A percentile compares a stretch with the other conserved stretches of the same genome.
Evolutionary conservation across 2,329 filamentous ascomycete genomes (phyloP).

Genomic region (Botrytis medusae): DNA sequence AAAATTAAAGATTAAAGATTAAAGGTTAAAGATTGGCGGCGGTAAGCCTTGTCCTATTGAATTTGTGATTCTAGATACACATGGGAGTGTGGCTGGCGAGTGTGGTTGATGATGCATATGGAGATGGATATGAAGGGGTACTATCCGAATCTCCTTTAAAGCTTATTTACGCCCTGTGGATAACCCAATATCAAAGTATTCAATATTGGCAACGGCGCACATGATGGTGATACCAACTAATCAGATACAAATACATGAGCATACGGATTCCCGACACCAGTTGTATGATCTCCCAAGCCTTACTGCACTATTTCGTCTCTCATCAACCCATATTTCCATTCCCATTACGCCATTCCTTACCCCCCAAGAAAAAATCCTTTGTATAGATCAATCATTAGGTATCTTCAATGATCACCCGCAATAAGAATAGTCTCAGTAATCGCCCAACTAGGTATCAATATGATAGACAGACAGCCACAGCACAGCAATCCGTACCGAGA

Average conservation of each 20-base stretch:
- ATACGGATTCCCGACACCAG: background rate
- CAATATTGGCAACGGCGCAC: background rate
- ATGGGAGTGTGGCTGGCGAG: background rate
- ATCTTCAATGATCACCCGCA: background rate
- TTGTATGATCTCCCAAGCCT: background rate
- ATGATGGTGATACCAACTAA: background rate
- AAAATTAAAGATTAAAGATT: no score
- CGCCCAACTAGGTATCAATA: background rate
- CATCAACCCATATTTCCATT: background rate
- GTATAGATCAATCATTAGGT: background rate
- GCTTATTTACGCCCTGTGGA: background rate
- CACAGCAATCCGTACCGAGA: background rate
- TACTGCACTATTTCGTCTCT: background rate
- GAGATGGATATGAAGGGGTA: background rate
- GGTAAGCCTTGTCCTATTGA: constrained; percentile 4
- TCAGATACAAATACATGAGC: background rate
- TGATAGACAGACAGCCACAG: background rate
- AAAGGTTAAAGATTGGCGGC: background rate
- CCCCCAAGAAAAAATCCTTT: background rate
- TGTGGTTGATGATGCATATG: background rate
- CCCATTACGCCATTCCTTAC: background rate
- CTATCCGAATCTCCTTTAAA: background rate
- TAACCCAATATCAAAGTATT: background rate
- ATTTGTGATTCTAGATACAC: background rate
- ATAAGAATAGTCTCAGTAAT: background rate